A percentile compares a stretch with the other conserved stretches of the same genome.
These are phyloP conservation scores for Udeniomyces megalosporus DNA, from an alignment of 768 basidiomycete species.

Conservation along the genomic window DNA sequence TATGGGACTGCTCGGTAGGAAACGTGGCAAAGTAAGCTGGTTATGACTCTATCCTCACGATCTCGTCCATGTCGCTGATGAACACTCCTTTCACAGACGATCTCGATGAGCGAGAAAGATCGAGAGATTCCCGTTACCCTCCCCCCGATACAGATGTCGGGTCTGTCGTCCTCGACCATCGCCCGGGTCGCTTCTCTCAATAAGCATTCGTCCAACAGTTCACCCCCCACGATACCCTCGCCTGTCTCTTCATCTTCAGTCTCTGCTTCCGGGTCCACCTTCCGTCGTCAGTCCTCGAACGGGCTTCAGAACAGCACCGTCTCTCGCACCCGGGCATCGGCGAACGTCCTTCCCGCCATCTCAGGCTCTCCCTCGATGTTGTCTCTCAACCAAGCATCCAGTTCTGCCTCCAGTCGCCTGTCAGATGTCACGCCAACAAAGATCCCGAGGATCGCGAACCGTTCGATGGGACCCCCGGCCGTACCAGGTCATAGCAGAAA, in stretches of 20 bases:
- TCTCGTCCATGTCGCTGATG: background rate
- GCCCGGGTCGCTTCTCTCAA: slow-evolving; percentile 64
- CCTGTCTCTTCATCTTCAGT: slow-evolving; percentile 55
- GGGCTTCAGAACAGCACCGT: slow-evolving; percentile 74
- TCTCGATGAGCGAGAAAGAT: slow-evolving; percentile 66
- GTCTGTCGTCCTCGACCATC: slow-evolving; percentile 61
- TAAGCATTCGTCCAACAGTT: slow-evolving; percentile 31
- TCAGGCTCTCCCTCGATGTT: slow-evolving; percentile 71
- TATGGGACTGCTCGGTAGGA: slow-evolving; percentile 71
- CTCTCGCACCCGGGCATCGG: slow-evolving; percentile 41
- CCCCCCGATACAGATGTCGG: slow-evolving; percentile 82
- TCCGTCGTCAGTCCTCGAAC: slow-evolving; percentile 4
- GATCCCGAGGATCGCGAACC: slow-evolving; percentile 28
- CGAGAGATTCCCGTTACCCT: slow-evolving; percentile 38
- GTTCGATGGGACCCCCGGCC: slow-evolving; percentile 13
- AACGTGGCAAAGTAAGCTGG: slow-evolving; percentile 63
- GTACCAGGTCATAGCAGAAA: slow-evolving; percentile 17
- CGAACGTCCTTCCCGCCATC: slow-evolving; percentile 53
- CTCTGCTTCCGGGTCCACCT: background rate
- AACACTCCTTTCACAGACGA: slow-evolving; percentile 43
- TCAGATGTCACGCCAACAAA: slow-evolving; percentile 28
- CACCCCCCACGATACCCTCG: slow-evolving; percentile 31
- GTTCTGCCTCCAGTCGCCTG: slow-evolving; percentile 15
- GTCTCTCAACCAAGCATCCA: slow-evolving; percentile 13
- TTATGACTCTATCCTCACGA: background rate